Evolutionary conservation across 2,329 filamentous ascomycete species (phyloP).

Genomic region (Fusarium sp.): DNA sequence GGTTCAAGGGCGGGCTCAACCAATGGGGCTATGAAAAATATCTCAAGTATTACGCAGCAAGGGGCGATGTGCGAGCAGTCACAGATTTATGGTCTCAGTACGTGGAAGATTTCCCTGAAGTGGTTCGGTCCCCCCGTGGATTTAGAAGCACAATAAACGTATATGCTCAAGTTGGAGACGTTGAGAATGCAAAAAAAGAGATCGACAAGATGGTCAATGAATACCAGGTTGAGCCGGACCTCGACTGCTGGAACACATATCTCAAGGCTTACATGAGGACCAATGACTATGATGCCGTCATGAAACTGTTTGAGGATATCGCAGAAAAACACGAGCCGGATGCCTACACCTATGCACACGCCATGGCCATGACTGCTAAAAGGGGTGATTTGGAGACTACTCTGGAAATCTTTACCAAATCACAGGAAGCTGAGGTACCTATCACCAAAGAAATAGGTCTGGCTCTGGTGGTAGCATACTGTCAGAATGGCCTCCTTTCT

Average conservation of each 20-base stretch:
- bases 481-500: slow-evolving; percentile 53
- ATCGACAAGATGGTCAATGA: slow-evolving; percentile 71
- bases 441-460: slow-evolving; percentile 70
- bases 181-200: slow-evolving; percentile 66
- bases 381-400: slow-evolving; percentile 80
- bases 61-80: slow-evolving; percentile 61
- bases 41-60: slow-evolving; percentile 60
- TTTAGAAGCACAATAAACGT: slow-evolving; percentile 75
- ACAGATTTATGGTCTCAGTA: slow-evolving; percentile 60
- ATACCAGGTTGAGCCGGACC: slow-evolving; percentile 67
- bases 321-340: slow-evolving; percentile 65
- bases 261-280: slow-evolving; percentile 76
- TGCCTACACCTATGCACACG: slow-evolving; percentile 73
- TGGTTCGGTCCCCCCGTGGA: slow-evolving; percentile 51
- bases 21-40: slow-evolving; percentile 61
- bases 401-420: slow-evolving; percentile 72
- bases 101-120: slow-evolving; percentile 50
- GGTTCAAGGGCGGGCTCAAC: slow-evolving; percentile 54
- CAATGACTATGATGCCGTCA: slow-evolving; percentile 74
- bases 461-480: slow-evolving; percentile 75
- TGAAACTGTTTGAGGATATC: slow-evolving; percentile 73
- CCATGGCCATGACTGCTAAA: slow-evolving; percentile 78
- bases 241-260: slow-evolving; percentile 79
- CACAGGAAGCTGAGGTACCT: slow-evolving; percentile 63
- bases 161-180: slow-evolving; percentile 76